Base-by-base conservation (phyloP, 192 early-diverging fungal genomes). In the Dissophora ornata region DNA sequence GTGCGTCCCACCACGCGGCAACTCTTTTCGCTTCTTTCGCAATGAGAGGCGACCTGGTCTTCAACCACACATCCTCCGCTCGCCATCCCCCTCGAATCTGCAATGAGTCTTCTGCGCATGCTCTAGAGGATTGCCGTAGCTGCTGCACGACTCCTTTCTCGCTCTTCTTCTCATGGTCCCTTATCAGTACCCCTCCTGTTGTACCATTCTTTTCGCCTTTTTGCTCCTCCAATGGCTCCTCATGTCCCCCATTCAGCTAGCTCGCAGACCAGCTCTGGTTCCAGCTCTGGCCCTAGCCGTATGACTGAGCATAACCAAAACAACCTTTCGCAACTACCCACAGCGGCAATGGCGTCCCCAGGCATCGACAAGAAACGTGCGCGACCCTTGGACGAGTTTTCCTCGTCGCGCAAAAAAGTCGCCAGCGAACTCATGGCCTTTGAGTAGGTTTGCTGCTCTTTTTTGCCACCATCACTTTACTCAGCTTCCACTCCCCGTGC, bases 381-480 rank as follows among this genome's bases (percentile, higher is more conserved):
- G 3, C 11, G 73, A 9, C 53, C 63, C 4, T 13, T 15, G 22
- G 73, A 77, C 30, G 58, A 55, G 34, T 41, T 59, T 15, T 16
- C 38, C 11, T 42, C 30, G 30, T 45, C 65, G 10, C 73, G 73
- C 32, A 77, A 77, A 46, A 77, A 67, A 41, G 52, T 67, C 18
- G 64, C 73, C 24, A 36, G 64, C 29, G 73, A 77, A 44, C 57
- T 77, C n/a, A 67, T 67, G 52, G 57, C 67, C 19, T 69, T 77
- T 30, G 64, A 77, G 73, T 77, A 77, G n/a, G n/a, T n/a, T n/a
- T n/a, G n/a, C n/a, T n/a, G n/a, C n/a, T n/a, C n/a, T n/a, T n/a
- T n/a, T n/a, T n/a, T n/a, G n/a, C n/a, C n/a, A n/a, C n/a, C n/a
- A n/a, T n/a, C n/a, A n/a, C n/a, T n/a, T n/a, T n/a, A n/a, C n/a